Evolutionary conservation across 371 early-diverging fungal genomes (phyloP), one percentile per base, ranked within the genome.

Genomic region (Saksenaea oblongispora): DNA sequence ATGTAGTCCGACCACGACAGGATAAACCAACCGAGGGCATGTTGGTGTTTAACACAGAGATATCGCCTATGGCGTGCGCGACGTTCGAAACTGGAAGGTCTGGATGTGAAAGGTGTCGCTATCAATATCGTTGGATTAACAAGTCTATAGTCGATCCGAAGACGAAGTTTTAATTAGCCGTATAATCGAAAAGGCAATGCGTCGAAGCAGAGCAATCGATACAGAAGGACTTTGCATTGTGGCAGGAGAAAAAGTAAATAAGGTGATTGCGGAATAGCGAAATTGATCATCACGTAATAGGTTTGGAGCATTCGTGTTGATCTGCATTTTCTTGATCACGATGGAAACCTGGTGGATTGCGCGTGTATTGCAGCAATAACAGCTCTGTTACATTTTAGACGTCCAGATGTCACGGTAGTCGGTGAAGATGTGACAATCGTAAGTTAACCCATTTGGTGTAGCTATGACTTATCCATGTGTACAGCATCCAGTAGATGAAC

Each of bases 161-260:
- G 89, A 91, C 59, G 97, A 96, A 69, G 88, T 96, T 0, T 71
- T 91, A 34, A 82, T 97, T 24, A 87, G 87, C 37, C 87, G 97
- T 34, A 73, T 93, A 66, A 78, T 98, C 27, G 98, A 98, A 70
- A 95, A 93, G 63, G 88, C 92, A 3, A 70, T 98, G 68, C 86
- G 88, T 63, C 80, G 89, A 63, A 89, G 90, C 62, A 84, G 95
- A 58, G 96, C 96, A 10, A 80, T 98, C 59, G 98, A 98, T 70
- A 91, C 95, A 17, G 99, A 98, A 75, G 94, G 97, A 8, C 81
- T 98, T 61, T 98, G 99, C 75, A 95, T 98, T 58, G 82, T 96
- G 35, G 92, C 96, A n/a, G 95, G 96, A 34, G 93, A 96, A 72
- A 92, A 94, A 82, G 91, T 87, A 74, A 22, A 47, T 31, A 13